phyloP scores from a whole-genome alignment of 805 yeast species.

The Blastobotrys chiropterorum region DNA sequence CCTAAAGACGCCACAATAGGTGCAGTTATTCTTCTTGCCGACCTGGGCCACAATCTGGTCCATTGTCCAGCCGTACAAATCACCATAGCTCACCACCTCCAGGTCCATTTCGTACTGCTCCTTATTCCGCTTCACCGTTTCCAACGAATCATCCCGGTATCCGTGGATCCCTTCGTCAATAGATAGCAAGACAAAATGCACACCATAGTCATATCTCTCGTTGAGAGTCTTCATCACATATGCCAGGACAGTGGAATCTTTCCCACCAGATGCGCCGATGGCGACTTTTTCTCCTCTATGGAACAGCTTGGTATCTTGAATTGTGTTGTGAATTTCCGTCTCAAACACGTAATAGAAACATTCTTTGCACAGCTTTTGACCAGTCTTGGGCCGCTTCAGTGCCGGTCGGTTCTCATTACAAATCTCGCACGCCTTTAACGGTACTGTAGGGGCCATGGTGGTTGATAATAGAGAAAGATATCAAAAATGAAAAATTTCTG shows the following conservation, averaged over 20 bases:
- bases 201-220: constrained; percentile 81
- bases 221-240: constrained; percentile 79
- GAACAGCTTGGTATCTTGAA: constrained; percentile 61
- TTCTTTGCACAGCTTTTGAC: constrained; percentile 80
- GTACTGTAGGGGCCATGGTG: no score
- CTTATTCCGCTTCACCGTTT: constrained; percentile 92
- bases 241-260: constrained; percentile 94
- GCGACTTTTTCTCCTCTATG: constrained; percentile 82
- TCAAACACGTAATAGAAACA: constrained; percentile 91
- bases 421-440: constrained; percentile 64
- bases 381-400: constrained; percentile 85
- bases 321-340: constrained; percentile 91
- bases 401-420: constrained; percentile 81
- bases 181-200: constrained; percentile 74
- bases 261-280: constrained; percentile 98
- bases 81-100: constrained; percentile 77
- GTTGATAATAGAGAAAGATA: no score
- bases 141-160: constrained; percentile 92
- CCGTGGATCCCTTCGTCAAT: constrained; percentile 98
- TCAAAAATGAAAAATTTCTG: not conserved
- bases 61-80: constrained; percentile 96
- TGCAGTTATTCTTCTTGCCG: constrained; percentile 89
- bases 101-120: constrained; percentile 74
- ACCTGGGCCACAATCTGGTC: constrained; percentile 94
- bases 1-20: constrained; percentile 95